phyloP scores from a whole-genome alignment of 768 basidiomycete genomes.

The Steccherinum ochraceum region DNA sequence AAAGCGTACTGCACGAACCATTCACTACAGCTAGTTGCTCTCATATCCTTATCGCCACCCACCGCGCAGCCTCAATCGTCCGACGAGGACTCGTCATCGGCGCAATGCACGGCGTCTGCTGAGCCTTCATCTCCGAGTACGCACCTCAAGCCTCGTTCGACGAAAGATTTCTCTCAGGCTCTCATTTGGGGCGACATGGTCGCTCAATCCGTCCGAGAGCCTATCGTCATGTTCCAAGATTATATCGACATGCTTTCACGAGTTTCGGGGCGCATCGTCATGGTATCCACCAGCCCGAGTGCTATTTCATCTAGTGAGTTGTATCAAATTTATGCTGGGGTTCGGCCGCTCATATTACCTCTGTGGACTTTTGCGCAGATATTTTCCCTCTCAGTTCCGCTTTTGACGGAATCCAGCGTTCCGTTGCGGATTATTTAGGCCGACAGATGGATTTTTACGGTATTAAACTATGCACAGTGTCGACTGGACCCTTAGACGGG shows the following conservation, averaged over 20 bases:
- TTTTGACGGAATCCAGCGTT: slow-evolving; percentile 8
- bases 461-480: slow-evolving; percentile 16
- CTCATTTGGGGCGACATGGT: slow-evolving; percentile 15
- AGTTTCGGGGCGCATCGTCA: slow-evolving; percentile 24
- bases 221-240: slow-evolving; percentile 21
- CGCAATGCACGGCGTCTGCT: neutral
- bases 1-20: slow-evolving; percentile 23
- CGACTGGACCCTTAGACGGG: slow-evolving; percentile 13
- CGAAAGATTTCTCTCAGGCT: slow-evolving; percentile 3
- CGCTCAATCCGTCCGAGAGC: slow-evolving; percentile 18
- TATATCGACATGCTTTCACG: slow-evolving; percentile 22
- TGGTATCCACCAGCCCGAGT: slow-evolving; percentile 12
- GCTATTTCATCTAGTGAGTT: neutral
- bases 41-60: slow-evolving; percentile 19
- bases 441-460: slow-evolving; percentile 12
- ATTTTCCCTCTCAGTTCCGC: slow-evolving; percentile 6
- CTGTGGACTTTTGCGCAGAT: slow-evolving; percentile 6
- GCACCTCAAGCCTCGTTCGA: neutral
- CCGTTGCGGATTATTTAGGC: slow-evolving; percentile 13
- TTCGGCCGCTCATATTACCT: neutral
- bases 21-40: slow-evolving; percentile 22
- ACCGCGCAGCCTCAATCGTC: slow-evolving; percentile 9
- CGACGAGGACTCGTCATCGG: slow-evolving; percentile 3
- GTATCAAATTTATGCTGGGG: too few relatives aligned
- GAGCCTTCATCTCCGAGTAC: slow-evolving; percentile 1